Conservation (phyloP, 495 filamentous ascomycete genomes). For the Xylaria grammica region DNA sequence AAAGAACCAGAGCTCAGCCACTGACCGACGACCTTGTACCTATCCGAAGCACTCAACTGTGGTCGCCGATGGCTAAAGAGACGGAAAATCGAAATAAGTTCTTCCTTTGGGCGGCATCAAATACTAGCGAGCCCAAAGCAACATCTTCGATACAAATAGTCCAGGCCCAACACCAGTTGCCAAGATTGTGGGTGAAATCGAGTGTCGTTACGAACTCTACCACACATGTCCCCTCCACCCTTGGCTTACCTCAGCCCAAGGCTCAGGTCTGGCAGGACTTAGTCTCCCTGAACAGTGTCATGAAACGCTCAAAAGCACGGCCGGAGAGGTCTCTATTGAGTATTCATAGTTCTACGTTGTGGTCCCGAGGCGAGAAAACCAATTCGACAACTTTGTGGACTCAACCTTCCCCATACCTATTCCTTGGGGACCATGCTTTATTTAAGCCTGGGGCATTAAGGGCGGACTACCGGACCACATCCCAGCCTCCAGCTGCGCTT, state of each 20-base stretch:
- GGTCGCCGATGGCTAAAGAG: neutral
- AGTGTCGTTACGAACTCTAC: neutral
- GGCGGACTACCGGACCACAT: neutral
- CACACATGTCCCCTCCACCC: neutral
- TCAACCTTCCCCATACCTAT: neutral
- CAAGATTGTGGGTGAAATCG: conserved; percentile 1
- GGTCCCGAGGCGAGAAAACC: neutral
- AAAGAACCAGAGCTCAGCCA: neutral
- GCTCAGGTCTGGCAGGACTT: conserved; percentile 12
- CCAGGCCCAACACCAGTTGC: neutral
- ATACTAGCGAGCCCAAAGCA: neutral
- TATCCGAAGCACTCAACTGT: neutral
- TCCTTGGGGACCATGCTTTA: neutral
- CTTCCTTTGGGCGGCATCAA: conserved; percentile 10
- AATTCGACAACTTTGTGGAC: neutral
- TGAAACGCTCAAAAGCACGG: neutral
- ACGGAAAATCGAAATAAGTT: neutral
- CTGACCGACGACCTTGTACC: neutral
- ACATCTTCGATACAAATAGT: neutral
- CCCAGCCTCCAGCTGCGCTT: conserved; percentile 2
- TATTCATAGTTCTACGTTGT: conserved; percentile 11
- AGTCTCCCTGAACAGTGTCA: neutral
- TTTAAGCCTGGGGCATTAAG: neutral
- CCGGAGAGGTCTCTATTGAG: neutral
- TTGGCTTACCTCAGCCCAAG: conserved; percentile 18